Base-by-base conservation (phyloP, 2,329 filamentous ascomycete species). In the Exophiala xenobiotica region DNA sequence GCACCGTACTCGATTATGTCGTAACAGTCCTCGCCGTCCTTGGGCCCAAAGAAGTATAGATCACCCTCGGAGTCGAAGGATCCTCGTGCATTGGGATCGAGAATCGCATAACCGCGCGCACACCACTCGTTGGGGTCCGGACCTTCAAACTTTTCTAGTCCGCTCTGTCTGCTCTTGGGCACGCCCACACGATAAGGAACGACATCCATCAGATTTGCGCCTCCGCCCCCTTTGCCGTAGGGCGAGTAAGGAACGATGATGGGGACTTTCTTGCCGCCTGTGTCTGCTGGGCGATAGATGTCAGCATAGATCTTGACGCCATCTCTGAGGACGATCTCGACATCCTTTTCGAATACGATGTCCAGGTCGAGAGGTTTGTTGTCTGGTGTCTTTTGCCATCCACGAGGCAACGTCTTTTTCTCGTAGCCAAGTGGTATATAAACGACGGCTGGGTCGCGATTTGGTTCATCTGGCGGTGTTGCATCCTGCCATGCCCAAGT, bases 21-120 rank as follows among this genome's bases (percentile, higher is more conserved):
- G 49, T 74, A 71, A 6, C 72, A 68, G 52, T 76, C 74, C 45
- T 74, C 67, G 6, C 65, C 72, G 12, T 75, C 73, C 54, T 74
- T 70, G 0, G 65, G 22, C 3, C 40, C 40, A 63, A 72, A 69
- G 11, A 72, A 61, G 0, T 53, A 58, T n/a, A 72, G 63, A 42
- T 61, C 37, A 1, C 63, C 64, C 23, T 65, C 62, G 1, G 60
- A 64, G n/a, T 63, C 45, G 7, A 52, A 58, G 2, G 54, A 27
- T 1, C 65, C 65, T 4, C 65, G 51, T 1, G 63, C 56, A 46
- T 67, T 64, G 14, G 63, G 46, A 44, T 67, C 61, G 16, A 66
- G 51, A 23, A 66, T 54, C 2, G 65, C 64, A 46, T 65, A 68
- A 2, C 64, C 64, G 14, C 61, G 41, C 2, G 44, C 19, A 6